Conservation (phyloP, 148 eudicot species). For the Nyssa sinensis region DNA sequence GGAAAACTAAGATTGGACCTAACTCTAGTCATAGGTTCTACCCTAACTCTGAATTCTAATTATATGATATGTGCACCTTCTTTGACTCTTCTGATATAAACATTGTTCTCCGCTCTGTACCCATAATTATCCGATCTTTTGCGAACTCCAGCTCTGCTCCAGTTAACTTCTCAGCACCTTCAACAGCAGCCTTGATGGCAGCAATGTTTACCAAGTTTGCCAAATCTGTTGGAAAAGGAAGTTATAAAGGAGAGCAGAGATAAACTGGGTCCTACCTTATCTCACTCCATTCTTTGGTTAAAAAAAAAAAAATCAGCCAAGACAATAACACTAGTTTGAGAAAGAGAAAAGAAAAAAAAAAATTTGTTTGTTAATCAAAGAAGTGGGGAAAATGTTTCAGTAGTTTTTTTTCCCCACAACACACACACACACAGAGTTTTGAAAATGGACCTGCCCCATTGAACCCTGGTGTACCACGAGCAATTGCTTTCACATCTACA, state of each 20-base stretch:
- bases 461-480: constrained; percentile 98
- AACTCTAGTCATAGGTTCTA: background rate
- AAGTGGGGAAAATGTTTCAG: background rate
- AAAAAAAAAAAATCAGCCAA: background rate
- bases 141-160: constrained; percentile 84
- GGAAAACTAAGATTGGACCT: background rate
- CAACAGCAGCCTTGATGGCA: constrained; percentile 97
- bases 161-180: constrained; percentile 80
- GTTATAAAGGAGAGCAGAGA: background rate
- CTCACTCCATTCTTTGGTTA: background rate
- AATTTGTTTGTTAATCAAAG: background rate
- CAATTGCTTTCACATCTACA: constrained; percentile 79
- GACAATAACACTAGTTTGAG: background rate
- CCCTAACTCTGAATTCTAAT: background rate
- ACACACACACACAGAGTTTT: too few relatives aligned
- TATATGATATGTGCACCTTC: constrained; percentile 62
- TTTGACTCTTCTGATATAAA: constrained; percentile 84
- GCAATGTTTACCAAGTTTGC: constrained; percentile 97
- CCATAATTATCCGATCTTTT: constrained; percentile 96
- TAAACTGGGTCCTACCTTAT: constrained; percentile 4
- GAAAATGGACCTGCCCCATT: constrained; percentile 79
- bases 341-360: background rate
- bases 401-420: too few relatives aligned
- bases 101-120: constrained; percentile 91
- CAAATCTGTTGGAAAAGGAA: constrained; percentile 49